Base-by-base conservation (phyloP, 192 early-diverging fungal species). In the Podila horticola region DNA sequence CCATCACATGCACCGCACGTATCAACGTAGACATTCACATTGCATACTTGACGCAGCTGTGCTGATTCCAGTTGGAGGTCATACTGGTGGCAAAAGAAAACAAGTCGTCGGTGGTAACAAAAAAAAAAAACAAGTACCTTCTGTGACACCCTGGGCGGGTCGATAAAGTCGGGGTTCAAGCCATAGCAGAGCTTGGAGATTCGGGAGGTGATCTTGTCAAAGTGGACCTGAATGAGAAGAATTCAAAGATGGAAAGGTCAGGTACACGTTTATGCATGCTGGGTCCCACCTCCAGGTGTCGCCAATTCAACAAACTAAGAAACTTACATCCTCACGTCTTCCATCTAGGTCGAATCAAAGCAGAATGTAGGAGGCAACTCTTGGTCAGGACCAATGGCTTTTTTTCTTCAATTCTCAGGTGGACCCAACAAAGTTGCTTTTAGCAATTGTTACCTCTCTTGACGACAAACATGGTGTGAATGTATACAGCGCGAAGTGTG, bases 121-220 rank as follows among this genome's bases (percentile, higher is more conserved):
- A 9, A 10, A 36, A 36, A 36, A 36, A 36, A 36, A 36, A 36
- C 3, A 36, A 26, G 51, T 77, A 97, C 95, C 93, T 98, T 98
- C 75, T 97, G 95, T 24, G 97, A 91, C 15, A 99, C 91, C 30
- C 91, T 86, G 6, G 93, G 91, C 38, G 96, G 94, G 82, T 97
- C 95, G 26, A 99, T 93, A 85, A 91, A 97, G 86, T 95, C 92
- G 52, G 90, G 90, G 86, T 99, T 94, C 72, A 99, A 90, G 31
- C 95, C 95, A 86, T 97, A 93, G 84, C 94, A 95, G 22, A 99
- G 91, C 88, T 97, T 99, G 83, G 87, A 91, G 87, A 99, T 95
- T 58, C 97, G 91, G 20, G 92, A 88, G 0, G 96, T 93, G 72
- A 94, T 94, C 86, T 98, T 98, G 92, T 98, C 97, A 81, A 98